A percentile compares a stretch with the other conserved stretches of the same genome.
phyloP scores from a whole-genome alignment of 164 flowering plant species.

The Nymphaea colorata region DNA sequence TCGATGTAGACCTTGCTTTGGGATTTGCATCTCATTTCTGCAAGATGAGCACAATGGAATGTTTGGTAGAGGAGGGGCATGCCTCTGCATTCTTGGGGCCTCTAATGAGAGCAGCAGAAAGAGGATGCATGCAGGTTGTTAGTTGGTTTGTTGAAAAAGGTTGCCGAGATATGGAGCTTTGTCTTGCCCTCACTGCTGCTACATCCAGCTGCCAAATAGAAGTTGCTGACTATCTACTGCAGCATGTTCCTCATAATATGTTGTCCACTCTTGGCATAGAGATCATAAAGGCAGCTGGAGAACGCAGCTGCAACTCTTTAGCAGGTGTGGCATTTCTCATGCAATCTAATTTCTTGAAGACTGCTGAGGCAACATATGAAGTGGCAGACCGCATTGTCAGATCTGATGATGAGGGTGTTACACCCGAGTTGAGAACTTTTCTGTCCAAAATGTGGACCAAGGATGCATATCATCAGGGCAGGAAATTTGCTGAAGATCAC shows the following conservation, averaged over 20 bases:
- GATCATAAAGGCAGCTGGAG: constrained; percentile 93
- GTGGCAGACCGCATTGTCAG: constrained; percentile 78
- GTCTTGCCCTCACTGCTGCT: constrained; percentile 93
- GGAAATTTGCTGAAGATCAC: constrained; percentile 48
- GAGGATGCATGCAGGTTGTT: constrained; percentile 86
- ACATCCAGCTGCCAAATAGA: constrained; percentile 80
- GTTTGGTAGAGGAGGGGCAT: constrained; percentile 87
- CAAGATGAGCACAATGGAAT: constrained; percentile 89
- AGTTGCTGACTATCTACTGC: constrained; percentile 74
- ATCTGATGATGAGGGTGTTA: constrained; percentile 69
- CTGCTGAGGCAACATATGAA: constrained; percentile 75
- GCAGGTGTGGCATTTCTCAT: constrained; percentile 85
- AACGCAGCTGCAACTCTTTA: constrained; percentile 80
- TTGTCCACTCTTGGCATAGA: constrained; percentile 90
- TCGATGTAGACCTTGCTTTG: constrained; percentile 87
- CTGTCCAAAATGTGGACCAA: constrained; percentile 81
- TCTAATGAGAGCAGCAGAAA: constrained; percentile 89
- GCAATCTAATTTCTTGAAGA: constrained; percentile 64
- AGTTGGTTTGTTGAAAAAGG: constrained; percentile 84
- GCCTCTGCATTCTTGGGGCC: constrained; percentile 91
- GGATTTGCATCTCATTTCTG: constrained; percentile 96
- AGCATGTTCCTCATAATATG: constrained; percentile 82
- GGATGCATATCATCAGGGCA: constrained; percentile 56
- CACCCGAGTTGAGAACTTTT: constrained; percentile 58
- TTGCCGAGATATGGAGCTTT: constrained; percentile 92